Evolutionary conservation across 768 basidiomycete species (phyloP).

Genomic region (Dendrothele bispora): DNA sequence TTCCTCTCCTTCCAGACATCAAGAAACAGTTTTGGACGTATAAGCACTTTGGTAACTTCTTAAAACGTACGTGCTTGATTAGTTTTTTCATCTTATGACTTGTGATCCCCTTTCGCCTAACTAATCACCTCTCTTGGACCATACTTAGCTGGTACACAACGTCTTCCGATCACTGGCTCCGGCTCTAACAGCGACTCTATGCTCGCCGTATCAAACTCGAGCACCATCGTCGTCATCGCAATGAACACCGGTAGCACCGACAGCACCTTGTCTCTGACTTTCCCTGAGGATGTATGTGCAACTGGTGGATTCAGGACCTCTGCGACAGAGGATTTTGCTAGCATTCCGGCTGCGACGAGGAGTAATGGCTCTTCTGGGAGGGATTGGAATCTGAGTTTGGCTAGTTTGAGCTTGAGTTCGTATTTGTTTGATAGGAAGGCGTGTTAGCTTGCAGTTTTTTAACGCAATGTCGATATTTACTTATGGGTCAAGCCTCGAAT

Average conservation of each 20-base stretch:
- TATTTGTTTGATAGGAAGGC: slow-evolving; percentile 28
- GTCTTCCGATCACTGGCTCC: slow-evolving; percentile 29
- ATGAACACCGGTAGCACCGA: slow-evolving; percentile 33
- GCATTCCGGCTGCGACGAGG: slow-evolving; percentile 23
- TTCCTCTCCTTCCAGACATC: slow-evolving; percentile 21
- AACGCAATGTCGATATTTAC: no score
- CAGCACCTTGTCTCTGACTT: slow-evolving; percentile 28
- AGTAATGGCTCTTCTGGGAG: slow-evolving; percentile 16
- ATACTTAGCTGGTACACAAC: slow-evolving; percentile 34
- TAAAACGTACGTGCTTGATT: slow-evolving; percentile 30
- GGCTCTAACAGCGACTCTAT: slow-evolving; percentile 31
- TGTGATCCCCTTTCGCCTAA: neutral
- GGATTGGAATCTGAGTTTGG: slow-evolving; percentile 32
- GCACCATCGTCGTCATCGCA: slow-evolving; percentile 29
- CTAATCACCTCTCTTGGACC: neutral
- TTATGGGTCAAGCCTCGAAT: no score
- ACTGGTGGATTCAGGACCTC: slow-evolving; percentile 29
- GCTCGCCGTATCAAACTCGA: slow-evolving; percentile 29
- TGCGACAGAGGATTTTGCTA: slow-evolving; percentile 33
- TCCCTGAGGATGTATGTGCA: slow-evolving; percentile 32
- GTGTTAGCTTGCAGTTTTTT: no score
- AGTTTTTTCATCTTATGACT: neutral
- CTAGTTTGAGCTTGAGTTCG: slow-evolving; percentile 34
- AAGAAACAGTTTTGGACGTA: slow-evolving; percentile 40
- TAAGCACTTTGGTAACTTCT: slow-evolving; percentile 41